Base-by-base conservation (phyloP, 1,284 basidiomycete genomes). In the Ustilago tritici region DNA sequence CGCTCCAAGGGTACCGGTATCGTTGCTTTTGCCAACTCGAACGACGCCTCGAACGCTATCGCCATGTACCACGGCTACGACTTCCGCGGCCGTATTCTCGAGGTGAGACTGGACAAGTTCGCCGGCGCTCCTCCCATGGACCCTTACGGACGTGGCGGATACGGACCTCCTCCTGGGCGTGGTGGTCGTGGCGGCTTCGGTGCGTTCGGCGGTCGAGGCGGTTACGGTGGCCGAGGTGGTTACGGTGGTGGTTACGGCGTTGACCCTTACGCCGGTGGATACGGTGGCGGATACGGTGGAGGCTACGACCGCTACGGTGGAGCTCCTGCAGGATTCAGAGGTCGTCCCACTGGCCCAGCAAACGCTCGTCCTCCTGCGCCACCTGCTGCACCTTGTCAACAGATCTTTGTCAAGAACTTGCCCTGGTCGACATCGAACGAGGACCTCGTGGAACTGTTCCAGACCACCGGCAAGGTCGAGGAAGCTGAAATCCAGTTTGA, bases 341-440 rank as follows among this genome's bases (percentile, higher is more conserved):
- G 72, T 7, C 65, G 70, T 23, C 53, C 70, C 23, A 43, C 57
- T 11, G 65, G 61, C 6, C 61, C 70, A 23, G 52, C 61, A 12
- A 56, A 12, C 14, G 46, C 72, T 9, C 67, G 67, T 23, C 41
- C 76, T 19, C 38, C 54, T 1, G 63, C 55, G 23, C 65, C 78
- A 28, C 78, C 81, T 9, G 89, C 92, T 1, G 92, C 95, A 80
- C 95, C 95, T 1, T 95, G 92, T 84, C 93, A 94, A 86, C 96
- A 99, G 88, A 98, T 99, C 84, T 93, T 95, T 90, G 95, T 98
- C 81, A 92, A 93, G 87, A 98, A 98, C 87, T 88, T 99, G 19
- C 96, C 96, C 0, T 98, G 95, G 95, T 98, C 95, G 17, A 99
- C 96, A 40, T 94, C 95, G n/a, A 97, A 98, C 87, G 95, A 98